A percentile compares a stretch with the other conserved stretches of the same genome.
Conservation (phyloP, 176 grass and related monocot genomes). For the Triticum monococcum region DNA sequence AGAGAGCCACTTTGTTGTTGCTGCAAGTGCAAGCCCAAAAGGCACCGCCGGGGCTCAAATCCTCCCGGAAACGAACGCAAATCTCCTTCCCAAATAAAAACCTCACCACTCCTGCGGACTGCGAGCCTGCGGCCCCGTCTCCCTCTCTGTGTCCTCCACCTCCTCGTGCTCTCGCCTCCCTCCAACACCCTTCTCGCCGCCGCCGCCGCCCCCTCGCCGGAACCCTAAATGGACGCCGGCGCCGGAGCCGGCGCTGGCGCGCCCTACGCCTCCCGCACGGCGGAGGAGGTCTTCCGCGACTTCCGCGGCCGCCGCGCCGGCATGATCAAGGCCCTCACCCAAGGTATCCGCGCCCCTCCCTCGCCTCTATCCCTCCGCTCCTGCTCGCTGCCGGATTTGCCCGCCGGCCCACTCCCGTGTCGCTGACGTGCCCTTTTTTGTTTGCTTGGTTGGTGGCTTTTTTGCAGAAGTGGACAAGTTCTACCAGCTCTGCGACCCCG, state of each 20-base stretch:
- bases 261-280: conserved; percentile 61
- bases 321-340: conserved; percentile 96
- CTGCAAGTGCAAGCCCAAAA: too few species aligned
- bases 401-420: background rate
- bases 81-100: conserved; percentile 40
- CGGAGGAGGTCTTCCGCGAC: conserved; percentile 95
- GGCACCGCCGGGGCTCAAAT: background rate
- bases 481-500: conserved; percentile 87
- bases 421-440: conserved; percentile 11
- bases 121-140: conserved; percentile 28
- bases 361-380: background rate
- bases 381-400: background rate
- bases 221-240: conserved; percentile 63
- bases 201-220: conserved; percentile 35
- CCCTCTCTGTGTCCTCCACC: conserved; percentile 10
- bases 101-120: conserved; percentile 23
- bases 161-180: conserved; percentile 27
- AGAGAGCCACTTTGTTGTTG: too few species aligned
- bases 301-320: conserved; percentile 83
- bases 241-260: conserved; percentile 38
- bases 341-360: conserved; percentile 33
- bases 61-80: background rate
- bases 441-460: conserved; percentile 21
- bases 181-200: conserved; percentile 11
- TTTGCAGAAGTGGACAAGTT: conserved; percentile 93